Conservation (phyloP, 2,329 filamentous ascomycete species). For the Colletotrichum eremochloae region DNA sequence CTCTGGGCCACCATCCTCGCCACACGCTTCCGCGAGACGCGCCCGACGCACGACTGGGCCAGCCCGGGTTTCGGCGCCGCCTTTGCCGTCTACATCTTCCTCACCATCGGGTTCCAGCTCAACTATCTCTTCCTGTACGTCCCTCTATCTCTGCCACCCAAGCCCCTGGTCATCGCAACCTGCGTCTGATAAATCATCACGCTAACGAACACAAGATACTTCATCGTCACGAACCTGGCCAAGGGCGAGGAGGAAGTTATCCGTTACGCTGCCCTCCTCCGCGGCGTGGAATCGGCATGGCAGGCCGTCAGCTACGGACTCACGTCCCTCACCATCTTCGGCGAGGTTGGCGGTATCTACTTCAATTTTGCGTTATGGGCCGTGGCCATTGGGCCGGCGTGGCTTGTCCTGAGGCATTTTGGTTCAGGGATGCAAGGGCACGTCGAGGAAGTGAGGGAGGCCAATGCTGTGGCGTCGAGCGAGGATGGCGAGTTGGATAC, state of each 20-base stretch:
- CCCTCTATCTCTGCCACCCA: background rate
- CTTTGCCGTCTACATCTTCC: slow-evolving; percentile 77
- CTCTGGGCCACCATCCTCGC: slow-evolving; percentile 77
- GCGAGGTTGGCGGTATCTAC: slow-evolving; percentile 75
- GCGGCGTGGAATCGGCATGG: slow-evolving; percentile 79
- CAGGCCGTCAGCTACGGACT: slow-evolving; percentile 81
- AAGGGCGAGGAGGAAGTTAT: slow-evolving; percentile 73
- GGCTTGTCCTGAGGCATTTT: slow-evolving; percentile 73
- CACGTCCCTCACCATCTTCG: slow-evolving; percentile 72
- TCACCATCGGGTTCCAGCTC: slow-evolving; percentile 76
- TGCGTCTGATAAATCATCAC: background rate
- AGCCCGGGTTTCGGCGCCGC: slow-evolving; percentile 73
- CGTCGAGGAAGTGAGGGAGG: slow-evolving; percentile 15
- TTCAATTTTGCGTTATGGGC: slow-evolving; percentile 79
- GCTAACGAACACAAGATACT: slow-evolving; percentile 65
- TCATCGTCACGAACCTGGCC: slow-evolving; percentile 77
- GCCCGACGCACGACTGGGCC: slow-evolving; percentile 76
- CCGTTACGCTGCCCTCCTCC: slow-evolving; percentile 75
- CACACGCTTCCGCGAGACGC: slow-evolving; percentile 68
- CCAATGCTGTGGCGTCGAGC: slow-evolving; percentile 27
- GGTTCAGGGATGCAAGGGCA: slow-evolving; percentile 49
- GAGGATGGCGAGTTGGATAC: slow-evolving; percentile 40
- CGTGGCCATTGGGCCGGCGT: slow-evolving; percentile 73
- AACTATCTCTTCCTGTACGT: slow-evolving; percentile 79
- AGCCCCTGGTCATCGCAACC: background rate